phyloP scores from a whole-genome alignment of 1,284 basidiomycete species.

The Cryptococcus amylolentus region DNA sequence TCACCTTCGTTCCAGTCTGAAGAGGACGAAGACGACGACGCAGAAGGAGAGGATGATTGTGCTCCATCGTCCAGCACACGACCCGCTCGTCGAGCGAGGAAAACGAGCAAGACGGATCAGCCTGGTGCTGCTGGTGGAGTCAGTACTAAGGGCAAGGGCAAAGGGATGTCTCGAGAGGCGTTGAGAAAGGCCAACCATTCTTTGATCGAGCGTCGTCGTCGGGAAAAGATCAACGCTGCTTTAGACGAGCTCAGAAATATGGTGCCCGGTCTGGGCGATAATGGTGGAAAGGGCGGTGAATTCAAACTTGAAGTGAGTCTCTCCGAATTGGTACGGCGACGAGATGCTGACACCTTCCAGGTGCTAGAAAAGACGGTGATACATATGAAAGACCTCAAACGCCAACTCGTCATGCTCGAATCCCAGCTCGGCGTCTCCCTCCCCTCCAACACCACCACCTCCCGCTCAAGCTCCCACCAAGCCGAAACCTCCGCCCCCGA shows the following conservation, averaged over 20 bases:
- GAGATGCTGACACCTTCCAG: slow-evolving; percentile 14
- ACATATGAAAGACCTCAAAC: slow-evolving; percentile 46
- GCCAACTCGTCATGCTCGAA: slow-evolving; percentile 32
- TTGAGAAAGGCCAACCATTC: slow-evolving; percentile 48
- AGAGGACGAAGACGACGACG: slow-evolving; percentile 7
- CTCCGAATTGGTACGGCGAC: neutral
- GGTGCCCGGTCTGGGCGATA: slow-evolving; percentile 46
- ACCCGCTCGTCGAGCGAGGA: neutral
- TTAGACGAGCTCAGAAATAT: slow-evolving; percentile 43
- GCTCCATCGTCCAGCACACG: slow-evolving; percentile 9
- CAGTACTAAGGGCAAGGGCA: neutral
- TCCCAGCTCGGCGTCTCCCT: neutral
- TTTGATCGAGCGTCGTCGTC: slow-evolving; percentile 45
- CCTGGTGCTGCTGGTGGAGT: neutral
- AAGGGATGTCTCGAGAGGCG: slow-evolving; percentile 37
- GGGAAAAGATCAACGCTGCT: slow-evolving; percentile 50
- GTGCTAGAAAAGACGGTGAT: slow-evolving; percentile 47
- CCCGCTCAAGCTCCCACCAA: neutral
- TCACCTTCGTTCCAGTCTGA: slow-evolving; percentile 10
- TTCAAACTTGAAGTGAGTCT: slow-evolving; percentile 49
- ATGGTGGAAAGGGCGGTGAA: slow-evolving; percentile 43
- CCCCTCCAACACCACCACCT: slow-evolving; percentile 1
- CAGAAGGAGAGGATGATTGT: slow-evolving; percentile 24
- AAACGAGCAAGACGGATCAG: neutral
- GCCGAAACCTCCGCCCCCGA: neutral